These are phyloP conservation scores for Fagopyrum esculentum DNA, from an alignment of 148 eudicot genomes.

Conservation along the genomic window DNA sequence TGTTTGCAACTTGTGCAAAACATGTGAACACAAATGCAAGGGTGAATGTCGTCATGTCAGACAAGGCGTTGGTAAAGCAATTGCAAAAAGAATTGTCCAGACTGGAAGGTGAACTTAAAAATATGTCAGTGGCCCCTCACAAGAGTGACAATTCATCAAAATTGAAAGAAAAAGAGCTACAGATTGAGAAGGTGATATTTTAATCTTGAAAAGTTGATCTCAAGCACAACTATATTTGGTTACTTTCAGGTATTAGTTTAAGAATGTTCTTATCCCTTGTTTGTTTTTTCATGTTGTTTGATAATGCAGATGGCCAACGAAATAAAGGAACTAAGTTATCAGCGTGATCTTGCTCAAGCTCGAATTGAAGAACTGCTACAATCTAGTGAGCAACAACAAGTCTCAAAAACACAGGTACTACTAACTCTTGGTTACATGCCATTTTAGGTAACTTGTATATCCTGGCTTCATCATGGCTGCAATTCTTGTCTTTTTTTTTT, in stretches of 20 bases:
- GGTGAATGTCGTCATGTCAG: slow-evolving; percentile 91
- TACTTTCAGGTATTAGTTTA: neutral
- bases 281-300: neutral
- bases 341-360: slow-evolving; percentile 75
- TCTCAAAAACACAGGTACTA: slow-evolving; percentile 37
- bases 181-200: slow-evolving; percentile 67
- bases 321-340: slow-evolving; percentile 63
- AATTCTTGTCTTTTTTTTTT: slow-evolving; percentile 5
- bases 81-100: slow-evolving; percentile 66
- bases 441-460: neutral
- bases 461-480: neutral
- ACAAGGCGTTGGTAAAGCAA: slow-evolving; percentile 87
- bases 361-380: slow-evolving; percentile 50
- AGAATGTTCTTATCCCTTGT: neutral
- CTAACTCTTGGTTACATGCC: neutral
- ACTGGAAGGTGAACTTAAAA: slow-evolving; percentile 62
- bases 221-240: neutral
- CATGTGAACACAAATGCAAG: slow-evolving; percentile 70
- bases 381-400: slow-evolving; percentile 26
- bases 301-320: slow-evolving; percentile 73
- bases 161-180: slow-evolving; percentile 65
- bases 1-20: slow-evolving; percentile 90
- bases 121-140: slow-evolving; percentile 25
- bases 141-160: slow-evolving; percentile 33
- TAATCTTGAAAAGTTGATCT: neutral